These are phyloP conservation scores for Amauroascus verrucosus DNA, from an alignment of 2,329 filamentous ascomycete species.

Conservation along the genomic window DNA sequence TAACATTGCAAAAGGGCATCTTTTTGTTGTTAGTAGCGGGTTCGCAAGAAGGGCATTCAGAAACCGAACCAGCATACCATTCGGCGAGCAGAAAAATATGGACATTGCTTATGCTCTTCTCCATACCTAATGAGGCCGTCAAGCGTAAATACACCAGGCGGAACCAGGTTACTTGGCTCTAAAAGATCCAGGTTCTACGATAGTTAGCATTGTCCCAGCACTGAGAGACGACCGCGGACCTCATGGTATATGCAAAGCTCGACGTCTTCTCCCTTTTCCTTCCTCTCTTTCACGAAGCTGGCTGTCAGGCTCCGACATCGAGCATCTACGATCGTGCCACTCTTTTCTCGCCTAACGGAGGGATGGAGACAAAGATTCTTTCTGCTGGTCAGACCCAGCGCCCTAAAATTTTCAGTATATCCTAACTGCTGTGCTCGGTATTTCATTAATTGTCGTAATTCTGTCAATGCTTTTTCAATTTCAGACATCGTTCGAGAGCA, in stretches of 20 bases:
- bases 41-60: neutral
- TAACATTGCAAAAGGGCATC: slow-evolving; percentile 99
- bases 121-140: slow-evolving; percentile 82
- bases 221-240: slow-evolving; percentile 36
- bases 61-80: slow-evolving; percentile 54
- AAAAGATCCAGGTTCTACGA: slow-evolving; percentile 77
- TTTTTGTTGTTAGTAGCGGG: slow-evolving; percentile 30
- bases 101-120: slow-evolving; percentile 91
- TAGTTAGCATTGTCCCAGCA: slow-evolving; percentile 15
- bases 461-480: slow-evolving; percentile 92
- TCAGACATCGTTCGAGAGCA: slow-evolving; percentile 99
- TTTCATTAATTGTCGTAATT: slow-evolving; percentile 88
- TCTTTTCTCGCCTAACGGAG: slow-evolving; percentile 92
- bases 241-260: slow-evolving; percentile 95
- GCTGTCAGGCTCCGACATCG: slow-evolving; percentile 90
- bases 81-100: slow-evolving; percentile 87
- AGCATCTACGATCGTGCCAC: slow-evolving; percentile 87
- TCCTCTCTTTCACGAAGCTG: slow-evolving; percentile 96
- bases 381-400: slow-evolving; percentile 82
- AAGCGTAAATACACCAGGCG: slow-evolving; percentile 90
- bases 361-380: slow-evolving; percentile 97
- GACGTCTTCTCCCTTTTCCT: slow-evolving; percentile 85
- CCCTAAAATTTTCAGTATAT: slow-evolving; percentile 81
- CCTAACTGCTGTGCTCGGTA: slow-evolving; percentile 86
- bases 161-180: slow-evolving; percentile 88